phyloP scores from a whole-genome alignment of 2,329 filamentous ascomycete genomes.

The Fusarium haematococcum region DNA sequence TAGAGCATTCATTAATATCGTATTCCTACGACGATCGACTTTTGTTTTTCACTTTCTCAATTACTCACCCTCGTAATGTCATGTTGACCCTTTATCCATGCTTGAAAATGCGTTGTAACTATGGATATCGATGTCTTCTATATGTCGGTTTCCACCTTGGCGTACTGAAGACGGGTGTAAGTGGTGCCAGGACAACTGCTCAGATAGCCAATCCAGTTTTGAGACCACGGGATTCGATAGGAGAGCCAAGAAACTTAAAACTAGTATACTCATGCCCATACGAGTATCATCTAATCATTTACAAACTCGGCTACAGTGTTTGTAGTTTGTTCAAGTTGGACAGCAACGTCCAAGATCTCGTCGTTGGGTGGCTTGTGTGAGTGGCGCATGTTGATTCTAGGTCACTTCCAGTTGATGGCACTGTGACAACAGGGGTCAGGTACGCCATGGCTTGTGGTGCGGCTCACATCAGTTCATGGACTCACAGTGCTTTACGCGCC shows the following conservation, averaged over 20 bases:
- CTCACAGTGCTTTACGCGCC: conserved; percentile 38
- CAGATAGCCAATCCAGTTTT: background rate
- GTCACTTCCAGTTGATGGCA: background rate
- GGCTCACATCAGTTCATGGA: background rate
- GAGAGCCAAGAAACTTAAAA: background rate
- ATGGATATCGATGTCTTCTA: background rate
- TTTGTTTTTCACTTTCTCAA: background rate
- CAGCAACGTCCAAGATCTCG: background rate
- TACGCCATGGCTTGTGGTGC: background rate
- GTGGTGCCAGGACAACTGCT: background rate
- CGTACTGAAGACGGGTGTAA: background rate
- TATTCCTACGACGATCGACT: background rate
- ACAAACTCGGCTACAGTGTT: background rate
- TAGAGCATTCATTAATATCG: background rate
- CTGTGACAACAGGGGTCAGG: background rate
- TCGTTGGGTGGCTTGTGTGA: background rate
- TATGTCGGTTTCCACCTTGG: background rate
- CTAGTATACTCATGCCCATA: background rate
- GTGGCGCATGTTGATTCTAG: background rate
- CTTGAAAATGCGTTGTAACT: background rate
- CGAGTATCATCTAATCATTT: background rate
- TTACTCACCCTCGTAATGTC: background rate
- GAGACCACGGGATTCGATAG: background rate
- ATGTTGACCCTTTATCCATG: rapidly evolving
- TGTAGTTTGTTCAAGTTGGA: background rate